Conservation (phyloP, 2,329 filamentous ascomycete species). For the Cryphonectria parasitica region DNA sequence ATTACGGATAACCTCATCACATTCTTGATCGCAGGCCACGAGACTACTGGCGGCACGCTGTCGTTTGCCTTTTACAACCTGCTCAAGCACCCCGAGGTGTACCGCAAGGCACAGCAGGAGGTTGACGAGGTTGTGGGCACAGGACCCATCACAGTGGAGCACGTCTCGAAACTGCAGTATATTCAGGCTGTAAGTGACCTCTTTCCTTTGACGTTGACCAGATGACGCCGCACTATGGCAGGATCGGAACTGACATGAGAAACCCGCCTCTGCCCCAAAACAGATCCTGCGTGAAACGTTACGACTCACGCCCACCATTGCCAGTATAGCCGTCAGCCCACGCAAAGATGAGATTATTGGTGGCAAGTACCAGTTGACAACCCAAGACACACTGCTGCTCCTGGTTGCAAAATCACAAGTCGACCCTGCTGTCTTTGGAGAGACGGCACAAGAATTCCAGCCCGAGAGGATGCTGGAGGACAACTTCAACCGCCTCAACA, state of each 20-base stretch:
- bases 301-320: constrained; percentile 64
- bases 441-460: constrained; percentile 66
- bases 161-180: constrained; percentile 68
- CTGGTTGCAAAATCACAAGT: constrained; percentile 60
- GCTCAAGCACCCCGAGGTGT: constrained; percentile 63
- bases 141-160: constrained; percentile 60
- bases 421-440: constrained; percentile 67
- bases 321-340: constrained; percentile 58
- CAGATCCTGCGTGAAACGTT: constrained; percentile 67
- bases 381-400: constrained; percentile 53
- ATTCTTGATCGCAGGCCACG: constrained; percentile 72
- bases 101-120: constrained; percentile 66
- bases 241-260: constrained; percentile 5
- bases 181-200: constrained; percentile 54
- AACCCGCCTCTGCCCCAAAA: not conserved
- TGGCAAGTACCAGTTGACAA: constrained; percentile 64
- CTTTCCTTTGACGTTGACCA: not conserved
- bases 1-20: constrained; percentile 75
- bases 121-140: constrained; percentile 68
- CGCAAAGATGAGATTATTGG: constrained; percentile 55
- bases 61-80: constrained; percentile 69
- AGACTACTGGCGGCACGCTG: constrained; percentile 71
- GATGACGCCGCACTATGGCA: too few species aligned
- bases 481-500: constrained; percentile 63
- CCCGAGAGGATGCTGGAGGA: constrained; percentile 76